These are phyloP conservation scores for Cyamopsis tetragonoloba DNA, from an alignment of 306 rosid species.

Conservation along the genomic window DNA sequence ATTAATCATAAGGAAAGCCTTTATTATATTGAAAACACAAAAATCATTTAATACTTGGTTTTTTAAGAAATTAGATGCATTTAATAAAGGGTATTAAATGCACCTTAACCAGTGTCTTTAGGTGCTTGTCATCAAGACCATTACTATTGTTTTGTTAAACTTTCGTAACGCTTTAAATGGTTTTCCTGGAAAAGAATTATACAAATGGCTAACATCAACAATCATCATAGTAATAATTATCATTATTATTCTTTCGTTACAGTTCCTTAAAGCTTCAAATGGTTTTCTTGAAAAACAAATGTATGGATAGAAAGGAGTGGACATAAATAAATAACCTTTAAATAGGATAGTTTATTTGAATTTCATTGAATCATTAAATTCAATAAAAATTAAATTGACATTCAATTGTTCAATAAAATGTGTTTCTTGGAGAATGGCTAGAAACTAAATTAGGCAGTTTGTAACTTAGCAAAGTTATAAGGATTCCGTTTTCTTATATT, in stretches of 20 bases:
- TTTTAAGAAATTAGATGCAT: no score
- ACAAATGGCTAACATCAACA: no score
- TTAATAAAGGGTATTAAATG: no score
- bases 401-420: neutral
- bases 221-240: neutral
- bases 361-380: conserved; percentile 1
- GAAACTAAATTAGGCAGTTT: conserved; percentile 5
- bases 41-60: no score
- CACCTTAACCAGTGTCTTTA: no score
- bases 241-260: neutral
- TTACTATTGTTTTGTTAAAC: neutral
- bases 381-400: neutral
- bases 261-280: neutral
- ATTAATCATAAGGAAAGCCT: no score
- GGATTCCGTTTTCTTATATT: conserved; percentile 39
- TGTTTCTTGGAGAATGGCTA: neutral
- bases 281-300: neutral
- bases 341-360: neutral
- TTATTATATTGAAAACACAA: no score
- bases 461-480: conserved; percentile 14
- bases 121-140: no score
- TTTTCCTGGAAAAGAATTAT: neutral
- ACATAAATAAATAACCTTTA: neutral
- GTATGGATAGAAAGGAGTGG: neutral
- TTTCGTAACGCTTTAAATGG: neutral